Conservation (phyloP, 805 yeast species). For the Ogataea trehalophila region DNA sequence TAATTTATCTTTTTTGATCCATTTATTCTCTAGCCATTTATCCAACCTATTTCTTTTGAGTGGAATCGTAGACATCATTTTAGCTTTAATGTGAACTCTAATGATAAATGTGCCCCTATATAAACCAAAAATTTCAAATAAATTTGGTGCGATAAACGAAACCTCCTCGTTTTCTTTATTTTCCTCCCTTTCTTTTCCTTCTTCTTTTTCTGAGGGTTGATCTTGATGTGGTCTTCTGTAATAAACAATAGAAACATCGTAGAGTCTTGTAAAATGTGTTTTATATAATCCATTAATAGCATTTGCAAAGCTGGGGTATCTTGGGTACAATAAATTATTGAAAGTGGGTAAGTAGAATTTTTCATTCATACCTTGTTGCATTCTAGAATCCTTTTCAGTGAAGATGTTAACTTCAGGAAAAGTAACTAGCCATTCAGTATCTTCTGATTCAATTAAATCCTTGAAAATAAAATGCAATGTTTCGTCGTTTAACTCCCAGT, state of each 20-base stretch:
- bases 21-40: constrained; percentile 69
- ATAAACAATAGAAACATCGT: constrained; percentile 54
- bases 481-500: constrained; percentile 51
- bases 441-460: constrained; percentile 31
- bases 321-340: constrained; percentile 66
- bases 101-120: constrained; percentile 30
- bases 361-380: constrained; percentile 53
- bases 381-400: constrained; percentile 40
- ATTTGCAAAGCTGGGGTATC: constrained; percentile 57
- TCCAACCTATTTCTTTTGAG: constrained; percentile 52
- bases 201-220: too few relatives aligned
- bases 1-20: constrained; percentile 65
- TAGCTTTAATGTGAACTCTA: constrained; percentile 44
- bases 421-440: constrained; percentile 54
- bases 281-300: constrained; percentile 39
- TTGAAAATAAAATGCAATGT: constrained; percentile 31
- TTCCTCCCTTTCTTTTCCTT: neutral
- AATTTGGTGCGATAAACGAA: constrained; percentile 32
- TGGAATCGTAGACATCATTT: constrained; percentile 45
- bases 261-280: constrained; percentile 40
- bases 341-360: constrained; percentile 58
- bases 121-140: constrained; percentile 34
- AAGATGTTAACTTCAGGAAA: constrained; percentile 85
- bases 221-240: constrained; percentile 10
- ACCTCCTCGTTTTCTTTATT: constrained; percentile 1